A percentile compares a stretch with the other conserved stretches of the same genome.
These are phyloP conservation scores for Huntiella moniliformis DNA, from an alignment of 2,329 filamentous ascomycete species.

Conservation along the genomic window DNA sequence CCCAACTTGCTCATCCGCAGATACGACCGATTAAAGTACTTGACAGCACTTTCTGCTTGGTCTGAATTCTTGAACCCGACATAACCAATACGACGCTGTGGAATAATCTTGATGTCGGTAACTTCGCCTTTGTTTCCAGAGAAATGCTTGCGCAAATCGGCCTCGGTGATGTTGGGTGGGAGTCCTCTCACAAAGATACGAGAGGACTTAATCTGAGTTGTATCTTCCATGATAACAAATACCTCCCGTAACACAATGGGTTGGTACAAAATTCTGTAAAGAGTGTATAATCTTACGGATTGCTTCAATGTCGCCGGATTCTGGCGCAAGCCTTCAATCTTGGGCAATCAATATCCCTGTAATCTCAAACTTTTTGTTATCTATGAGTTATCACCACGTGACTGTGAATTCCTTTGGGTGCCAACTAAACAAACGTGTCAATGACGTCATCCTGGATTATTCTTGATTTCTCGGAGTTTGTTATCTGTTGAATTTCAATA, in stretches of 20 bases:
- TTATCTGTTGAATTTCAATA: too few species aligned
- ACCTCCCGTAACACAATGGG: conserved; percentile 4
- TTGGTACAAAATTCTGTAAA: not conserved
- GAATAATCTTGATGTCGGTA: conserved; percentile 84
- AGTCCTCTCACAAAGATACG: conserved; percentile 64
- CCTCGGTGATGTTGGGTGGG: conserved; percentile 67
- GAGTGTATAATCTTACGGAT: not conserved
- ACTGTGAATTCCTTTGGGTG: not conserved
- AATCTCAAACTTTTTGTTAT: conserved; percentile 11
- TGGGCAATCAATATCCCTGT: not conserved
- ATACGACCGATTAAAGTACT: conserved; percentile 89
- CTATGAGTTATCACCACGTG: conserved; percentile 13
- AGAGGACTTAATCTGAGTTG: conserved; percentile 35
- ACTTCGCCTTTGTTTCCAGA: conserved; percentile 50
- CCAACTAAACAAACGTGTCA: not conserved
- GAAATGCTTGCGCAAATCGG: conserved; percentile 80
- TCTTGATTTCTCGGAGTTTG: too few species aligned
- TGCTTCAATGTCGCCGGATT: too few species aligned
- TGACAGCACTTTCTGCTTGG: conserved; percentile 65
- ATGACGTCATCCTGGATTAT: not conserved
- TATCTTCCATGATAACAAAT: not conserved
- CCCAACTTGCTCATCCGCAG: conserved; percentile 89
- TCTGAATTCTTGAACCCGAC: conserved; percentile 76
- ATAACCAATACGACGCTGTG: conserved; percentile 82
- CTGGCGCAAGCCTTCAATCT: too few species aligned